These are phyloP conservation scores for Penicillium dipodomyicola DNA, from an alignment of 495 filamentous ascomycete species.

Conservation along the genomic window DNA sequence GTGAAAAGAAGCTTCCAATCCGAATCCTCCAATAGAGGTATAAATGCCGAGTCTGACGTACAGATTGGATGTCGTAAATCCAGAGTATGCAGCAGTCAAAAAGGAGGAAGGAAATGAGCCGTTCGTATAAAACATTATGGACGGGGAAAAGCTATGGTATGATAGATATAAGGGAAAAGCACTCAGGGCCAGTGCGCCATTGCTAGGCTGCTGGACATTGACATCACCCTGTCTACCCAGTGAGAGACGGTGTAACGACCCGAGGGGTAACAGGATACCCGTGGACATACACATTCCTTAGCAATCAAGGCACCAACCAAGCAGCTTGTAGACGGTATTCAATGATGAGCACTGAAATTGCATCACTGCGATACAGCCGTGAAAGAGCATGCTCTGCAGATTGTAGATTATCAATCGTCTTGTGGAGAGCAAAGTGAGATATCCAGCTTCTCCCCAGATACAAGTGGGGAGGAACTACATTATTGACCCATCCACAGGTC, in stretches of 20 bases:
- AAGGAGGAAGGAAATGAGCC: not conserved
- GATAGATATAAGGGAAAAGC: conserved; percentile 24
- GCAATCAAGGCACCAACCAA: conserved; percentile 22
- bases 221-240: conserved; percentile 27
- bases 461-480: not conserved
- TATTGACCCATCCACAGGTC: not conserved
- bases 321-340: conserved; percentile 10
- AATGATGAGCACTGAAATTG: conserved; percentile 8
- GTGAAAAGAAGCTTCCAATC: not conserved
- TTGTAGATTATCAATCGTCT: not conserved
- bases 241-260: conserved; percentile 19
- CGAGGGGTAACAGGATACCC: conserved; percentile 11
- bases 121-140: not conserved
- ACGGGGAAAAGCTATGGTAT: conserved; percentile 14
- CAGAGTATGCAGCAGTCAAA: conserved; percentile 3
- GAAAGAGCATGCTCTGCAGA: not conserved
- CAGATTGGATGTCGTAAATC: conserved; percentile 6
- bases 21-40: not conserved
- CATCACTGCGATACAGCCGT: not conserved
- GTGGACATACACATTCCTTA: conserved; percentile 23
- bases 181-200: conserved; percentile 8
- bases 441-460: not conserved
- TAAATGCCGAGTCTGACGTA: not conserved
- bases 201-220: conserved; percentile 15
- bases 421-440: not conserved